phyloP scores from a whole-genome alignment of 768 basidiomycete genomes.

The Kwoniella heveanensis region DNA sequence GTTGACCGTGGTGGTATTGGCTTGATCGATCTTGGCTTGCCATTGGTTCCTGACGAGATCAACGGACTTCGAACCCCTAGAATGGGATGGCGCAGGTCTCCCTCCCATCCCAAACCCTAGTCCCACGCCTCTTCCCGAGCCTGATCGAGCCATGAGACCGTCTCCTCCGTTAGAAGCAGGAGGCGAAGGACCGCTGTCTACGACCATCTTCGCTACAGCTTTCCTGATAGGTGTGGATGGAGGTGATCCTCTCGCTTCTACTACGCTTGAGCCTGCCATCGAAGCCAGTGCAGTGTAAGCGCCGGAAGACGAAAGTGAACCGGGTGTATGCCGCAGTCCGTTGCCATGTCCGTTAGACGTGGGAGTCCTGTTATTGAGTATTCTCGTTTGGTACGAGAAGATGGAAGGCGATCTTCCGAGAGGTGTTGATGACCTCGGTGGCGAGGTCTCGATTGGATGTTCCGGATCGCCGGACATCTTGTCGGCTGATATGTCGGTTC shows the following conservation, averaged over 20 bases:
- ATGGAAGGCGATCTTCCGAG: slow-evolving; percentile 41
- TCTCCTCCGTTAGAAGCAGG: neutral
- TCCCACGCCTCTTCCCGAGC: slow-evolving; percentile 22
- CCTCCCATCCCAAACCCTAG: slow-evolving; percentile 30
- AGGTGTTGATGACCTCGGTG: slow-evolving; percentile 34
- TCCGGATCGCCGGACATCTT: slow-evolving; percentile 18
- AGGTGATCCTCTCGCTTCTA: slow-evolving; percentile 24
- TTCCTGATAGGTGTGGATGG: slow-evolving; percentile 42
- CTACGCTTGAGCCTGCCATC: slow-evolving; percentile 5
- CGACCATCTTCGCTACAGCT: slow-evolving; percentile 38
- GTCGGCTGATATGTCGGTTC: neutral
- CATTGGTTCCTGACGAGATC: slow-evolving; percentile 46
- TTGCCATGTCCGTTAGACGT: slow-evolving; percentile 13
- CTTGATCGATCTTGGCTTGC: slow-evolving; percentile 40
- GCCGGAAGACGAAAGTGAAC: slow-evolving; percentile 20
- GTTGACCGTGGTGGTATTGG: neutral
- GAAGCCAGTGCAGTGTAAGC: slow-evolving; percentile 29
- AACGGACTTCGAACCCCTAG: slow-evolving; percentile 29
- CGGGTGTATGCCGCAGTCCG: slow-evolving; percentile 19
- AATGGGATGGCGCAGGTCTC: slow-evolving; percentile 21
- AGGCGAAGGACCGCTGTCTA: slow-evolving; percentile 13
- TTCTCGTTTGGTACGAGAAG: slow-evolving; percentile 47
- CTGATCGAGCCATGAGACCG: slow-evolving; percentile 8
- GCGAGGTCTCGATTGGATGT: slow-evolving; percentile 32
- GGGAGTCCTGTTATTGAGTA: slow-evolving; percentile 35